These are phyloP conservation scores for Pyropia haitanensis DNA, from an alignment of 23 red algal species.

Conservation along the genomic window DNA sequence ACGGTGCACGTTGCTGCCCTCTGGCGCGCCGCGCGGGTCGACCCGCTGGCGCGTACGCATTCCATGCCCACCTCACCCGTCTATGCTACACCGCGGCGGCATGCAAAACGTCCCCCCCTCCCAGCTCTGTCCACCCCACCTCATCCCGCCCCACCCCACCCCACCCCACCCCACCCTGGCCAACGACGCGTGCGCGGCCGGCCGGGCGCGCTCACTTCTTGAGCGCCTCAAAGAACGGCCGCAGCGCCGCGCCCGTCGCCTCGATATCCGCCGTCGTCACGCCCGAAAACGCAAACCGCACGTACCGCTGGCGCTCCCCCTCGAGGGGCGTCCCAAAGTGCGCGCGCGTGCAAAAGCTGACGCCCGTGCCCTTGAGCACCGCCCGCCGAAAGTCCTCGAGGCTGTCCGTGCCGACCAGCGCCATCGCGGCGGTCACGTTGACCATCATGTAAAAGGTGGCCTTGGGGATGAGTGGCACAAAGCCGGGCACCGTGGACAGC, in stretches of 20 bases:
- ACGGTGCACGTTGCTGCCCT: no score
- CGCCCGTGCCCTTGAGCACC: constrained; percentile 38
- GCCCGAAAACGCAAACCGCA: constrained; percentile 70
- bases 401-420: constrained; percentile 17
- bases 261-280: constrained; percentile 36
- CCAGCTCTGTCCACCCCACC: no score
- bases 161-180: no score
- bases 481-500: constrained; percentile 33
- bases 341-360: constrained; percentile 52
- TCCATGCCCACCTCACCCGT: no score
- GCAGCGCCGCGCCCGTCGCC: constrained; percentile 28
- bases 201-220: no score
- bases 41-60: no score
- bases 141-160: no score
- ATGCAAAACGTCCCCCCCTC: no score
- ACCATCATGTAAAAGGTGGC: constrained; percentile 78
- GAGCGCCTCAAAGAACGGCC: constrained; percentile 32
- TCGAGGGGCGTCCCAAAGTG: constrained; percentile 45
- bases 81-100: no score
- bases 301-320: constrained; percentile 38
- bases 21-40: no score
- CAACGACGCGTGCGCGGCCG: no score
- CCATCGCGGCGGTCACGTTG: constrained; percentile 62
- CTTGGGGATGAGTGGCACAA: constrained; percentile 43
- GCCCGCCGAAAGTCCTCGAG: constrained; percentile 44